Base-by-base conservation (phyloP, 202 grass and related monocot species). In the Carex arenaria region DNA sequence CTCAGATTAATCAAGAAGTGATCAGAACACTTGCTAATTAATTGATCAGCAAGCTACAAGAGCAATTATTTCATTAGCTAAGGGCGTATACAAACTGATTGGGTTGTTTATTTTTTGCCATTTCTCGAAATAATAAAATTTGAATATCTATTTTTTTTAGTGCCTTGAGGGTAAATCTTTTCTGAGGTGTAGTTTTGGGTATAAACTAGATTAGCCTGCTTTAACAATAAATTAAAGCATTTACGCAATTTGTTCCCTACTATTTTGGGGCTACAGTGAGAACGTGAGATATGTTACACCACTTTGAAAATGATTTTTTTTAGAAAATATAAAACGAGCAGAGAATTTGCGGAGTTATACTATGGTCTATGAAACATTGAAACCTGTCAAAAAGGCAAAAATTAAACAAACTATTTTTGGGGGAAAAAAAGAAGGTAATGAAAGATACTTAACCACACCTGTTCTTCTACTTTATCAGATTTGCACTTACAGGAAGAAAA, bases 1-100 rank as follows among this genome's bases (percentile, higher is more conserved):
- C 53, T 96, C 85, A 93, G 90, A 90, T 85, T 96, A 75, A 49
- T 93, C 19, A 89, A 81, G 75, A 95, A 88, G 76, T 96, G 78
- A 94, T 80, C 5, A 10, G 52, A 57, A 57, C 52, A 57, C 15
- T 77, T 36, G 52, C 28, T 31, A 55, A 75, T 79, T 14, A 81
- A 13, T 51, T 14, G 3, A 81, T 84, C 57, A 18, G 30, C 20
- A 2, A 40, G 61, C 61, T 18, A 38, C 64, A 32, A 61, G 47
- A 80, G 53, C 19, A 45, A 53, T 70, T 23, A 63, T 72, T 42
- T 79, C n/a, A 81, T 47, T 51, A 51, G 64, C 30, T 20, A 64
- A 34, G 1, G 8, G 40, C 49, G 74, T 31, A 80, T 88, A 34
- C 17, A 66, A 34, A 34, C 38, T 47, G 40, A 64, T 42, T 11